These are phyloP conservation scores for Geranium brycei DNA, from an alignment of 345 rosid species.

Conservation along the genomic window DNA sequence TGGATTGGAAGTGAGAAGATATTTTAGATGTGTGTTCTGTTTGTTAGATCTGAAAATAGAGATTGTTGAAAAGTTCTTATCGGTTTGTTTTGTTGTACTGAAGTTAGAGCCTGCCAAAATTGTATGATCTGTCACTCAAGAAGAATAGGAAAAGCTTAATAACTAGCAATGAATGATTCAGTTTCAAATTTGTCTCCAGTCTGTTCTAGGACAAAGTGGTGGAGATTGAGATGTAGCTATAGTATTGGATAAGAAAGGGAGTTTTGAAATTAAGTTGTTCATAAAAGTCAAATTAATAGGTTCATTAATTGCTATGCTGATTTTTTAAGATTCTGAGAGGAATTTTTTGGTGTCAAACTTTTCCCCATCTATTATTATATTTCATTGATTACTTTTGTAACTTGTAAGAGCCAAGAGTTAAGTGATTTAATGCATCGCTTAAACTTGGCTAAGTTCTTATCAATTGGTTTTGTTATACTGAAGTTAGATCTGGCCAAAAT, in stretches of 20 bases:
- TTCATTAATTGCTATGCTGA: neutral
- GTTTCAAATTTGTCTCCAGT: neutral
- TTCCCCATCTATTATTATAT: too few relatives aligned
- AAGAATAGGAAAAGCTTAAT: neutral
- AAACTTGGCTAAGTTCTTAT: neutral
- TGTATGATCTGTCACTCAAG: neutral
- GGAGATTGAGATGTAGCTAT: neutral
- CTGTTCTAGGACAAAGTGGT: neutral
- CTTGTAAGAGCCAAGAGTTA: too few relatives aligned
- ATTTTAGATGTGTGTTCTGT: neutral
- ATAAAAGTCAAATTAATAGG: neutral
- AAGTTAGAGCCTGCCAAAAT: too few relatives aligned
- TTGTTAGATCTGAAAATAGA: neutral
- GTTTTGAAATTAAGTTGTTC: neutral
- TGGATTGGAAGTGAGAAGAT: neutral
- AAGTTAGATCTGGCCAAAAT: too few relatives aligned
- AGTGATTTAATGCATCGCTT: too few relatives aligned
- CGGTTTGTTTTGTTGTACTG: neutral
- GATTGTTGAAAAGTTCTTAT: neutral
- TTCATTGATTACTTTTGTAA: too few relatives aligned
- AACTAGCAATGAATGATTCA: neutral
- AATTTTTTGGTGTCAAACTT: neutral
- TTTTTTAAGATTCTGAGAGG: too few relatives aligned
- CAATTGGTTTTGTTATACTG: neutral
- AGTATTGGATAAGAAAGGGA: neutral